phyloP scores from a whole-genome alignment of 2,329 filamentous ascomycete species.

The Fusarium sp. region DNA sequence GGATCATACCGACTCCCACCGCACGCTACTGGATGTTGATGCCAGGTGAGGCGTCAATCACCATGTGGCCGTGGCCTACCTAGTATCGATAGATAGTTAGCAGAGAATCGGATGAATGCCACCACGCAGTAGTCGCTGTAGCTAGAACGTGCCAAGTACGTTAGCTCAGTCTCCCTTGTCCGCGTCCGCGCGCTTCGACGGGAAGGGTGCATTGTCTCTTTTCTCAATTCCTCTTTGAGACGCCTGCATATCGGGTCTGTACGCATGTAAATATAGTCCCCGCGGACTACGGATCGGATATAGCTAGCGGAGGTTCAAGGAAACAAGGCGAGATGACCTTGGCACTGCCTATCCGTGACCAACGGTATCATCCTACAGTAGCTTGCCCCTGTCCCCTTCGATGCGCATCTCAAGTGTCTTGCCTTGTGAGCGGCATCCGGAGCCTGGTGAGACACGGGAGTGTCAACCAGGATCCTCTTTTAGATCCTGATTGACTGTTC shows the following conservation, averaged over 20 bases:
- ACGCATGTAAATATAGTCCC: background rate
- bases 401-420: slow-evolving; percentile 27
- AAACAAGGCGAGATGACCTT: slow-evolving; percentile 15
- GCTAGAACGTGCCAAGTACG: background rate
- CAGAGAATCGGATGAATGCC: slow-evolving; percentile 7
- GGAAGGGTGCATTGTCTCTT: slow-evolving; percentile 19
- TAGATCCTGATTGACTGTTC: slow-evolving; percentile 32
- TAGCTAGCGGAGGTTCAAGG: slow-evolving; percentile 14
- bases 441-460: slow-evolving; percentile 45
- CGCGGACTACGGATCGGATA: slow-evolving; percentile 19
- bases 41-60: slow-evolving; percentile 39
- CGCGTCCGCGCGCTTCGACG: slow-evolving; percentile 8
- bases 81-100: too few species aligned
- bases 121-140: background rate
- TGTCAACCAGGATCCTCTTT: slow-evolving; percentile 41
- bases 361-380: background rate
- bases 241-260: slow-evolving; percentile 21
- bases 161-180: background rate
- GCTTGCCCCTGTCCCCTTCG: background rate
- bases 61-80: too few species aligned
- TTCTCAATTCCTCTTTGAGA: slow-evolving; percentile 27
- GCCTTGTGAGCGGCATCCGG: slow-evolving; percentile 39
- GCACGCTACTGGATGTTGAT: slow-evolving; percentile 35
- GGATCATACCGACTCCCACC: slow-evolving; percentile 29
- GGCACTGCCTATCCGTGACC: slow-evolving; percentile 5